Base-by-base conservation (phyloP, 179 eudicot species). In the Silene vulgaris region DNA sequence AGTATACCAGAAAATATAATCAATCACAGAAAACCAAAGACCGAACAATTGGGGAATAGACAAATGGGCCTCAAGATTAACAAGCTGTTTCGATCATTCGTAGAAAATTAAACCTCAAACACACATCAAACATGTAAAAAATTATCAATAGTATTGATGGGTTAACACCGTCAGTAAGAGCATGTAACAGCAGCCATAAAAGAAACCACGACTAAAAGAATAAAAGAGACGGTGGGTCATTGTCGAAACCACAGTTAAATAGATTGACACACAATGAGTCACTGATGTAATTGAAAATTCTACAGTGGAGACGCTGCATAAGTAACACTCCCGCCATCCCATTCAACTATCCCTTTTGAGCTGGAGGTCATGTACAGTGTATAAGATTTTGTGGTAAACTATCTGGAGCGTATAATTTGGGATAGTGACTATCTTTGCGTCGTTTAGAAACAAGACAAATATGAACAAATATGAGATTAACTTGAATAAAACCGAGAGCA, bases 251-350 rank as follows among this genome's bases (percentile, higher is more conserved):
- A n/a, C 70, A 65, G 5, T 54, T 21, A 68, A 37, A 40, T 67
- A 43, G 72, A 17, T 68, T 40, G 56, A 14, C 21, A 21, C 72
- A 68, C 19, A 68, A 20, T 68, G 72, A 68, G 4, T 45, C 52
- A 45, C 11, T 45, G 3, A 45, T 45, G 19, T 40, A 8, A 68
- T 19, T 20, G 72, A 40, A 68, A 19, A 68, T 68, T 12, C 72
- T 68, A 19, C 57, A 68, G 30, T 20, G 14, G 43, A 23, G 72
- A n/a, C 56, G 43, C 20, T 43, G 52, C 72, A 19, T 40, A 68
- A 5, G 72, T 40, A 54, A 54, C 60, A 54, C 60, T 54, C 60
- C 60, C 52, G 16, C 19, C 60, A 54, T 13, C 20, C 60, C 60
- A 54, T 54, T 54, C 5, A 54, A 54, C 60, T 14, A 8, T 54